Evolutionary conservation across 2,329 filamentous ascomycete species (phyloP).

Genomic region (Intubia oerlemansii): DNA sequence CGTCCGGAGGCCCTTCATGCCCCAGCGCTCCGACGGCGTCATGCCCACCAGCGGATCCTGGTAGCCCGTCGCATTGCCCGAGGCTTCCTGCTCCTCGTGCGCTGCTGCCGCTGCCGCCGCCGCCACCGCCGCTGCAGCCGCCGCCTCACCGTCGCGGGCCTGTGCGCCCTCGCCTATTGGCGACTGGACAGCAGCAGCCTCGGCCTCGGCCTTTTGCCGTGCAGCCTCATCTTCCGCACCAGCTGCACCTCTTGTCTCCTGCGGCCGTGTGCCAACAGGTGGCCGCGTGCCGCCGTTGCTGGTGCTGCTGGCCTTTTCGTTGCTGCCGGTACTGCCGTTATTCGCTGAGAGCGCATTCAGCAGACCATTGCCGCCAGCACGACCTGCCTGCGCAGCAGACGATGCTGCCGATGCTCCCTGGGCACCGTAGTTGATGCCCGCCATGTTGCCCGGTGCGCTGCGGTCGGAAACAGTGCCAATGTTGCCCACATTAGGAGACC

Average conservation of each 20-base stretch:
- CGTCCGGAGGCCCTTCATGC: slow-evolving; percentile 39
- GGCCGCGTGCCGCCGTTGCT: slow-evolving; percentile 25
- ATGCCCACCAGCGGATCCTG: slow-evolving; percentile 39
- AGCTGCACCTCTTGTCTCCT: slow-evolving; percentile 19
- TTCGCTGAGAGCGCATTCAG: slow-evolving; percentile 43
- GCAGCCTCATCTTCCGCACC: slow-evolving; percentile 24
- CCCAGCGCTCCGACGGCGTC: slow-evolving; percentile 41
- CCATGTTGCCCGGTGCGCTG: slow-evolving; percentile 26
- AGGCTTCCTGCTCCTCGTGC: not conserved
- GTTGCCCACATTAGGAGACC: too few relatives aligned
- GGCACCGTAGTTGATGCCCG: slow-evolving; percentile 29
- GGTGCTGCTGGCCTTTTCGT: slow-evolving; percentile 10
- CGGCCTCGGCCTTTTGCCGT: slow-evolving; percentile 25
- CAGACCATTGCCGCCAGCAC: slow-evolving; percentile 36
- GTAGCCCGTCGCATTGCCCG: slow-evolving; percentile 15
- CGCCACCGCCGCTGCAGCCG: slow-evolving; percentile 7
- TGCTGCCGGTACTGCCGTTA: slow-evolving; percentile 22
- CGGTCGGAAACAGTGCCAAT: too few relatives aligned
- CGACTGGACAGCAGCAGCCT: slow-evolving; percentile 15
- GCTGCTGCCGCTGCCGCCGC: slow-evolving; percentile 11
- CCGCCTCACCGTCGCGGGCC: slow-evolving; percentile 4
- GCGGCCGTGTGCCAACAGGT: slow-evolving; percentile 23
- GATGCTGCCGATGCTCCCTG: slow-evolving; percentile 20
- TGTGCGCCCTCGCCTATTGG: slow-evolving; percentile 6
- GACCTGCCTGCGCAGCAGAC: slow-evolving; percentile 13